Evolutionary conservation across 208 protist genomes (phyloP).

Genomic region (Acanthamoeba castellanii): DNA sequence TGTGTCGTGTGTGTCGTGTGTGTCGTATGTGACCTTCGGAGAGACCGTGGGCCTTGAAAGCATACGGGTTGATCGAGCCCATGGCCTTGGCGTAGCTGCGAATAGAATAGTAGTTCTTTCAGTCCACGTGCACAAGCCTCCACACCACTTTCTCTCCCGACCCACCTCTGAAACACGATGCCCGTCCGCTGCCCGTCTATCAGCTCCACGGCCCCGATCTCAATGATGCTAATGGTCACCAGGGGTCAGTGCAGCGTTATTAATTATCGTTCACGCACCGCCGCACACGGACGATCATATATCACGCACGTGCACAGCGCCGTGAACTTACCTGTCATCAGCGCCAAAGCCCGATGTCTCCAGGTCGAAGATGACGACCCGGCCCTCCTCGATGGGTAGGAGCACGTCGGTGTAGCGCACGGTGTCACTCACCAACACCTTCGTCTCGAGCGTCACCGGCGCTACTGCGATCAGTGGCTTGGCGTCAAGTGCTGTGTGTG

Average conservation of each 20-base stretch:
- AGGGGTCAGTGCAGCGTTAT: too few species aligned
- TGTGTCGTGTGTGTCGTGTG: too few species aligned
- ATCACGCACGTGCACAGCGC: too few species aligned
- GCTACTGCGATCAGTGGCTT: too few species aligned
- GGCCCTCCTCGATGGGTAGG: slow-evolving; percentile 44
- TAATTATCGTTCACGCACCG: too few species aligned
- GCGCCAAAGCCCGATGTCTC: slow-evolving; percentile 78
- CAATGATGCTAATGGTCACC: slow-evolving; percentile 74
- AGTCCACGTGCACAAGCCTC: too few species aligned
- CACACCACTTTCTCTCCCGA: neutral
- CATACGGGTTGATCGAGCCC: neutral
- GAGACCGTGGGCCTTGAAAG: slow-evolving; percentile 3
- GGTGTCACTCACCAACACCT: neutral
- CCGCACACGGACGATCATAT: too few species aligned
- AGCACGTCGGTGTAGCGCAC: slow-evolving; percentile 72
- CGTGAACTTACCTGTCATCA: slow-evolving; percentile 1
- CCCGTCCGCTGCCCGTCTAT: slow-evolving; percentile 81
- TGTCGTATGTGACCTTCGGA: neutral
- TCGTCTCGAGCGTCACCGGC: neutral
- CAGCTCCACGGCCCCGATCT: slow-evolving; percentile 81
- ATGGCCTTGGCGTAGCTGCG: slow-evolving; percentile 48
- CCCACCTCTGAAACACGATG: slow-evolving; percentile 78
- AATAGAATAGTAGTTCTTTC: neutral
- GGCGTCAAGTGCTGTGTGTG: neutral
- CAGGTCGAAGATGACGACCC: slow-evolving; percentile 81